A percentile compares a stretch with the other conserved stretches of the same genome.
Evolutionary conservation across 768 basidiomycete genomes (phyloP).

Genomic region (Leccinum pellstonianum): DNA sequence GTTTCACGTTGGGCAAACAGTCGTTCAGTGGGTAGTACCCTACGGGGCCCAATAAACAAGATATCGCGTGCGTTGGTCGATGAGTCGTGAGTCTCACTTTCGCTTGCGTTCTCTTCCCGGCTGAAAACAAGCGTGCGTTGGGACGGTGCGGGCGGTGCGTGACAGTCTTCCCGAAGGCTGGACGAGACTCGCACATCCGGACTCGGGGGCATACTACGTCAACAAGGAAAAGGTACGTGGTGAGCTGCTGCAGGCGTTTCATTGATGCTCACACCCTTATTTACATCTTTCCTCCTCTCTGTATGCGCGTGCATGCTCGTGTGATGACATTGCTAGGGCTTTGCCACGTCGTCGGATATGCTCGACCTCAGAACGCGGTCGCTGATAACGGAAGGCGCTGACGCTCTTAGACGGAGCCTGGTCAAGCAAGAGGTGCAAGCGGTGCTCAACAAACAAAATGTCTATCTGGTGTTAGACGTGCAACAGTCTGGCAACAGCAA

Average conservation of each 20-base stretch:
- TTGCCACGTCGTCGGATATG: slow-evolving; percentile 14
- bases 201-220: slow-evolving; percentile 33
- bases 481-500: neutral
- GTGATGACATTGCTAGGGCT: slow-evolving; percentile 3
- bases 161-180: slow-evolving; percentile 27
- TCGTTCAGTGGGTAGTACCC: neutral
- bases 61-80: neutral
- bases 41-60: neutral
- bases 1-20: neutral
- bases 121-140: neutral
- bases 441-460: slow-evolving; percentile 5
- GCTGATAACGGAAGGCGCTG: slow-evolving; percentile 15
- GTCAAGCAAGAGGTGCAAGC: slow-evolving; percentile 7
- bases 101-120: neutral
- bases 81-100: slow-evolving; percentile 10
- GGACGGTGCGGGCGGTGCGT: neutral
- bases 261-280: neutral
- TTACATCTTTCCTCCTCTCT: neutral
- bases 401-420: slow-evolving; percentile 4
- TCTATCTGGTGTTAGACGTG: slow-evolving; percentile 21
- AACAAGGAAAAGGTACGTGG: slow-evolving; percentile 31
- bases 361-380: slow-evolving; percentile 4
- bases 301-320: neutral
- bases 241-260: neutral
- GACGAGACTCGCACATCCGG: slow-evolving; percentile 31